Evolutionary conservation across 192 early-diverging fungal species (phyloP).

Genomic region (Gonapodya sp.): DNA sequence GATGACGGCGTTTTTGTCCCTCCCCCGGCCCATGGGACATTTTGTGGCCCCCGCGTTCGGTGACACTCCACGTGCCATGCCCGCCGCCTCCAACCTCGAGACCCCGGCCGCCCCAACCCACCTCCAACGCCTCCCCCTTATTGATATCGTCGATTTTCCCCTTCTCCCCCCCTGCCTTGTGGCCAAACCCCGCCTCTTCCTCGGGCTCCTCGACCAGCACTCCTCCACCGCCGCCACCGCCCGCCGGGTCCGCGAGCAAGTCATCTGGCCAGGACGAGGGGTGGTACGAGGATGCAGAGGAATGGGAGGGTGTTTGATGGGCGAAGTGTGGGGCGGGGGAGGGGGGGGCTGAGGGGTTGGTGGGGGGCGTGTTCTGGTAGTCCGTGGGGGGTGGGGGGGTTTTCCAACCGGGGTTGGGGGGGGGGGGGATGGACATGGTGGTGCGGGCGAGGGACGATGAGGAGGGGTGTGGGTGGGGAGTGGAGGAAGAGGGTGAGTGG

Average conservation of each 20-base stretch:
- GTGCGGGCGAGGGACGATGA: not conserved
- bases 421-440: no score
- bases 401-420: not conserved
- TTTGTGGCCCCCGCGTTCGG: no score
- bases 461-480: not conserved
- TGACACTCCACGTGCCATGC: no score
- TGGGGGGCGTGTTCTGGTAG: not conserved
- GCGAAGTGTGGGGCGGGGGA: not conserved
- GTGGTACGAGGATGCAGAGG: not conserved
- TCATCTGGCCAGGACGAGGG: not conserved
- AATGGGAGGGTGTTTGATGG: not conserved
- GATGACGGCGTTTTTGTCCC: no score
- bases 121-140: slow-evolving; percentile 1
- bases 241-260: not conserved
- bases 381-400: not conserved
- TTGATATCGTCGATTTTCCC: not conserved
- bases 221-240: not conserved
- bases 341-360: not conserved
- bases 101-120: not conserved
- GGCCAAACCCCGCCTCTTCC: not conserved
- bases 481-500: not conserved
- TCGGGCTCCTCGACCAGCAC: not conserved
- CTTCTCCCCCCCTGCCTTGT: not conserved
- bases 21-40: no score
- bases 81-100: no score